These are phyloP conservation scores for Didymella glomerata DNA, from an alignment of 2,329 filamentous ascomycete genomes.

Conservation along the genomic window DNA sequence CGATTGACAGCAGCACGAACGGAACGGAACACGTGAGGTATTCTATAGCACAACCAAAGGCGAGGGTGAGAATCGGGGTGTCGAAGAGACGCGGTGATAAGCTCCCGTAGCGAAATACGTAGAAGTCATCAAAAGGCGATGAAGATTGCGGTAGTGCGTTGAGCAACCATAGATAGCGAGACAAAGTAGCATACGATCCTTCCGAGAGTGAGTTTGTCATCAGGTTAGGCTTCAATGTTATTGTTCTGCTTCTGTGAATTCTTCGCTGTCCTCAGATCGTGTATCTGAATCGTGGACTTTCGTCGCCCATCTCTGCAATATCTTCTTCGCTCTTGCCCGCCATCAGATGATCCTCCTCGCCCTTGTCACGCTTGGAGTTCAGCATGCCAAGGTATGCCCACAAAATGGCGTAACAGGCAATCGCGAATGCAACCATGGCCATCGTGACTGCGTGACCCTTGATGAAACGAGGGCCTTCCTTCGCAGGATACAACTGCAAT, in stretches of 20 bases:
- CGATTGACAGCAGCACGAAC: too few species aligned
- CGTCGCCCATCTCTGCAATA: slow-evolving; percentile 56
- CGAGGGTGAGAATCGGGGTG: too few species aligned
- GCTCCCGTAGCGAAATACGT: too few species aligned
- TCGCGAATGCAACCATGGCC: slow-evolving; percentile 57
- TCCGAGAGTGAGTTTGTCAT: not conserved
- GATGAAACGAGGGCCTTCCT: slow-evolving; percentile 57
- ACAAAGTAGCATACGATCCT: not conserved
- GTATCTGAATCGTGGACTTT: slow-evolving; percentile 56
- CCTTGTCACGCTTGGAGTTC: slow-evolving; percentile 51
- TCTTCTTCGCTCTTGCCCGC: slow-evolving; percentile 55
- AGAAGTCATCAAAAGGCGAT: too few species aligned
- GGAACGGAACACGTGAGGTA: too few species aligned
- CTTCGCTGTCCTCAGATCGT: slow-evolving; percentile 36
- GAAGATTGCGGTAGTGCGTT: too few species aligned
- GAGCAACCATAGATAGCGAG: too few species aligned
- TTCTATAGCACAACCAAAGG: too few species aligned
- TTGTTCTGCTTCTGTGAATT: not conserved
- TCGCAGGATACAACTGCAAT: slow-evolving; percentile 56
- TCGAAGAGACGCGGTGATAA: too few species aligned
- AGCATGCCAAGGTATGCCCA: slow-evolving; percentile 50
- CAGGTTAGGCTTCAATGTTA: not conserved
- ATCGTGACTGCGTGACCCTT: slow-evolving; percentile 63
- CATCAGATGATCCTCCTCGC: slow-evolving; percentile 53
- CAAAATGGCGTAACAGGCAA: slow-evolving; percentile 50